Evolutionary conservation across 768 basidiomycete genomes (phyloP).

Genomic region (Infundibulicybe gibba): DNA sequence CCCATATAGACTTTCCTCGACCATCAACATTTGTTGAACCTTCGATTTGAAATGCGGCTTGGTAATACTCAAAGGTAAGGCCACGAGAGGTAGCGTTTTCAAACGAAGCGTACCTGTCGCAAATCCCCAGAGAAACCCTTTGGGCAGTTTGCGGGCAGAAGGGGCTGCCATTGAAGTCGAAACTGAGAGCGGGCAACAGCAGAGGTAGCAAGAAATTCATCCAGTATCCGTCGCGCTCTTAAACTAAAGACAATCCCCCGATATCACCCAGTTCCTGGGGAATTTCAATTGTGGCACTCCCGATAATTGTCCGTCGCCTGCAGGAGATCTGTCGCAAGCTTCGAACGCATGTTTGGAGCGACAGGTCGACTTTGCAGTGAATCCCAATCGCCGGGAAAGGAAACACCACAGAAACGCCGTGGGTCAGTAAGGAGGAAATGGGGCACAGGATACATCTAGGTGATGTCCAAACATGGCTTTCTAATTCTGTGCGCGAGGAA

Average conservation of each 20-base stretch:
- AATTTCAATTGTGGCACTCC: slow-evolving; percentile 28
- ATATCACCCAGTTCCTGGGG: slow-evolving; percentile 38
- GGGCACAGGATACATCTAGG: background rate
- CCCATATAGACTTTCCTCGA: slow-evolving; percentile 72
- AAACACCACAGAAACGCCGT: background rate
- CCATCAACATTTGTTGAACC: slow-evolving; percentile 58
- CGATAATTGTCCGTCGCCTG: slow-evolving; percentile 47
- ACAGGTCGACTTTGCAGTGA: background rate
- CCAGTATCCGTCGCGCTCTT: slow-evolving; percentile 25
- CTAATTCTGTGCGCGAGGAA: background rate
- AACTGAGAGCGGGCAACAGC: slow-evolving; percentile 8
- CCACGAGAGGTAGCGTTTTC: too few species aligned
- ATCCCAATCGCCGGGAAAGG: slow-evolving; percentile 5
- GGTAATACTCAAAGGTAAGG: slow-evolving; percentile 1
- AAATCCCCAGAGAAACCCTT: slow-evolving; percentile 68
- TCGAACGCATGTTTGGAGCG: slow-evolving; percentile 16
- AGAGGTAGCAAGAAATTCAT: slow-evolving; percentile 23
- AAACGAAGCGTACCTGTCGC: slow-evolving; percentile 50
- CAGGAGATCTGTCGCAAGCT: slow-evolving; percentile 12
- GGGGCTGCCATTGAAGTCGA: slow-evolving; percentile 27
- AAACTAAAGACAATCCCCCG: slow-evolving; percentile 38
- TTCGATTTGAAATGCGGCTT: slow-evolving; percentile 74
- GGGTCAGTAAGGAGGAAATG: background rate
- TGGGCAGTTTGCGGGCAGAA: slow-evolving; percentile 39
- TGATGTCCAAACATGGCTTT: background rate